A percentile compares a stretch with the other conserved stretches of the same genome.
phyloP scores from a whole-genome alignment of 768 basidiomycete genomes.

The Multifurca ochricompacta region DNA sequence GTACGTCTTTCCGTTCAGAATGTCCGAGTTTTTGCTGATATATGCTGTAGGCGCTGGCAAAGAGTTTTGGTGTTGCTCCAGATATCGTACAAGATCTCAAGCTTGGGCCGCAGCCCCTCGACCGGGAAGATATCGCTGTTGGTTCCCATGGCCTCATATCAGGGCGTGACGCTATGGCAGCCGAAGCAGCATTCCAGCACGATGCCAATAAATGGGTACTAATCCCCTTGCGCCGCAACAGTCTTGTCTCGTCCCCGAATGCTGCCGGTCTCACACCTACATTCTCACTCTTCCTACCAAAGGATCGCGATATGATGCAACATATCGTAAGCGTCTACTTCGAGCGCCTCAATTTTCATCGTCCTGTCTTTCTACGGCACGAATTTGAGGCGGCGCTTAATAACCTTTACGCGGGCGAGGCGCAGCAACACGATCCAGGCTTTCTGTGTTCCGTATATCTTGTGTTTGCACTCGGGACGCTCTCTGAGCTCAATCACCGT shows the following conservation, averaged over 20 bases:
- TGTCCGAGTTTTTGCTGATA: conserved; percentile 8
- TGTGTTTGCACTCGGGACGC: conserved; percentile 70
- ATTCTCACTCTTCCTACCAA: conserved; percentile 64
- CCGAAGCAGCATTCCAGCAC: conserved; percentile 49
- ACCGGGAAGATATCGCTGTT: conserved; percentile 71
- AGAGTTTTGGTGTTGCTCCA: conserved; percentile 69
- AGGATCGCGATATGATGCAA: conserved; percentile 59
- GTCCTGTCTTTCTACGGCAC: conserved; percentile 63
- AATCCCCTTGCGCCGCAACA: conserved; percentile 45
- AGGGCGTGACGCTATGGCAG: conserved; percentile 54
- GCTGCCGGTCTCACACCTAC: conserved; percentile 28
- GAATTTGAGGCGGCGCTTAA: conserved; percentile 61
- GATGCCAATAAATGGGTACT: conserved; percentile 56
- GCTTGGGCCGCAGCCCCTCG: conserved; percentile 38
- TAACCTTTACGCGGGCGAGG: conserved; percentile 54
- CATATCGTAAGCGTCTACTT: conserved; percentile 68
- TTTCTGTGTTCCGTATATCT: conserved; percentile 73
- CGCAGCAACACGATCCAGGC: conserved; percentile 60
- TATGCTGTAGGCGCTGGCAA: conserved; percentile 51
- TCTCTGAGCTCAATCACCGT: conserved; percentile 74
- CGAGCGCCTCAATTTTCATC: conserved; percentile 65
- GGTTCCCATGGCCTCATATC: conserved; percentile 64
- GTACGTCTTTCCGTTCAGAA: conserved; percentile 26
- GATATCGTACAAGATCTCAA: conserved; percentile 60
- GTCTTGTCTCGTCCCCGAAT: conserved; percentile 22